Conservation (phyloP, 1,139 yeast species). For the Wickerhamomyces sp. region DNA sequence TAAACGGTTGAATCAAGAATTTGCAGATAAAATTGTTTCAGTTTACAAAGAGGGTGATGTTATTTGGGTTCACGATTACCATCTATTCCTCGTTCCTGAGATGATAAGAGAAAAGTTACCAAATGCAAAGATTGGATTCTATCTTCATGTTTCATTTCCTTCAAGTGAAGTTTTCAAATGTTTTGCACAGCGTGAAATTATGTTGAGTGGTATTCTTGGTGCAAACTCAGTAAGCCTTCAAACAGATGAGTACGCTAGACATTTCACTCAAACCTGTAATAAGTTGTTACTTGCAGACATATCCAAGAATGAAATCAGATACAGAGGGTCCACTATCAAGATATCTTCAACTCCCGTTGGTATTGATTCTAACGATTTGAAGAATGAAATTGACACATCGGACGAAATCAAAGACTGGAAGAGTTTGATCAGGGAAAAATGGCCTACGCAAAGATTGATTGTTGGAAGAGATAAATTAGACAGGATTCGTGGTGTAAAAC, state of each 20-base stretch:
- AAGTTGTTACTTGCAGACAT: constrained; percentile 80
- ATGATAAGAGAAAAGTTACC: constrained; percentile 79
- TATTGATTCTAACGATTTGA: constrained; percentile 65
- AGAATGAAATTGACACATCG: constrained; percentile 36
- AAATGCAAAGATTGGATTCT: constrained; percentile 83
- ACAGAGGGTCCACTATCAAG: constrained; percentile 59
- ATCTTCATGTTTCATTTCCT: constrained; percentile 91
- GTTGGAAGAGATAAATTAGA: constrained; percentile 90
- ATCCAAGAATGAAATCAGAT: constrained; percentile 66
- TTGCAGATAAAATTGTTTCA: constrained; percentile 72
- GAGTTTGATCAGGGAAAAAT: constrained; percentile 64
- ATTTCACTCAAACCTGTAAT: constrained; percentile 87
- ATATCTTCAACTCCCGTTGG: constrained; percentile 81
- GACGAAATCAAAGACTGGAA: constrained; percentile 69
- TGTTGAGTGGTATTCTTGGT: constrained; percentile 81
- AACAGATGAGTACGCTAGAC: constrained; percentile 88
- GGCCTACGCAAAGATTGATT: constrained; percentile 66
- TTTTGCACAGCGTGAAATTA: constrained; percentile 75
- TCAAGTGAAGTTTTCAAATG: constrained; percentile 94
- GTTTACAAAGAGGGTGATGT: constrained; percentile 64
- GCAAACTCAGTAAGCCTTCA: constrained; percentile 88
- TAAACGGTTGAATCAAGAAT: constrained; percentile 63
- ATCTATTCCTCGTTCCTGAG: constrained; percentile 76
- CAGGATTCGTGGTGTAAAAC: constrained; percentile 80
- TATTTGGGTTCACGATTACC: constrained; percentile 94